Evolutionary conservation across 1,284 basidiomycete species (phyloP).

Genomic region (Bjerkandera adusta): DNA sequence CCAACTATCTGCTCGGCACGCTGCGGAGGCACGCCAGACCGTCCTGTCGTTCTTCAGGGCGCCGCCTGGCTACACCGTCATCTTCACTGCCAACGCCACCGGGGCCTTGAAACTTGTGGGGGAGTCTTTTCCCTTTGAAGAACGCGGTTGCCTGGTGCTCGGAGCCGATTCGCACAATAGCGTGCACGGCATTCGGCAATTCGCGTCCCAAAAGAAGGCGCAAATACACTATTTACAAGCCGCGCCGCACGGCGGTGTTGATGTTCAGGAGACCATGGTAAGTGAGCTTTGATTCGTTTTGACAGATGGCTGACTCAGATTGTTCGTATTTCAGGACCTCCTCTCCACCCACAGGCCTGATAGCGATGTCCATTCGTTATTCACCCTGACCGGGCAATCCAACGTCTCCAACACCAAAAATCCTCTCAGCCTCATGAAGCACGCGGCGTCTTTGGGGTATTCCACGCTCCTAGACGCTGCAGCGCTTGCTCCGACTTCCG

Average conservation of each 20-base stretch:
- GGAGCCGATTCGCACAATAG: conserved; percentile 80
- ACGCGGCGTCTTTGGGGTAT: conserved; percentile 69
- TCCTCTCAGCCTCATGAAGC: conserved; percentile 40
- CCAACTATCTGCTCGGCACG: conserved; percentile 60
- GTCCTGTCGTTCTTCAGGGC: conserved; percentile 75
- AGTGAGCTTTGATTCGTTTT: conserved; percentile 13
- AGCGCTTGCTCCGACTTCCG: conserved; percentile 71
- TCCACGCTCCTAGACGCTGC: conserved; percentile 76
- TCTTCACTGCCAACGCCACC: conserved; percentile 82
- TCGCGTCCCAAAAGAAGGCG: conserved; percentile 54
- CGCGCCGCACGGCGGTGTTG: conserved; percentile 59
- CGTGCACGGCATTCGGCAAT: conserved; percentile 79
- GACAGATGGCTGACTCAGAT: conserved; percentile 30
- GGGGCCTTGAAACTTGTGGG: conserved; percentile 79
- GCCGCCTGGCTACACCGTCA: conserved; percentile 70
- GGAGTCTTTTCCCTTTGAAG: conserved; percentile 71
- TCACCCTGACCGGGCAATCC: conserved; percentile 76
- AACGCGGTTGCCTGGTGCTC: conserved; percentile 57
- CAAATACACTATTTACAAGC: conserved; percentile 64
- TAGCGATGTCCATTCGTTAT: conserved; percentile 50
- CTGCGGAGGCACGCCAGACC: conserved; percentile 63
- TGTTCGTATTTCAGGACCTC: conserved; percentile 24
- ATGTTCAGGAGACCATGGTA: conserved; percentile 58
- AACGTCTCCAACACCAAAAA: conserved; percentile 71
- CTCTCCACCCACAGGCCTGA: conserved; percentile 43